These are phyloP conservation scores for Mycena leptocephala DNA, from an alignment of 768 basidiomycete species.

Conservation along the genomic window DNA sequence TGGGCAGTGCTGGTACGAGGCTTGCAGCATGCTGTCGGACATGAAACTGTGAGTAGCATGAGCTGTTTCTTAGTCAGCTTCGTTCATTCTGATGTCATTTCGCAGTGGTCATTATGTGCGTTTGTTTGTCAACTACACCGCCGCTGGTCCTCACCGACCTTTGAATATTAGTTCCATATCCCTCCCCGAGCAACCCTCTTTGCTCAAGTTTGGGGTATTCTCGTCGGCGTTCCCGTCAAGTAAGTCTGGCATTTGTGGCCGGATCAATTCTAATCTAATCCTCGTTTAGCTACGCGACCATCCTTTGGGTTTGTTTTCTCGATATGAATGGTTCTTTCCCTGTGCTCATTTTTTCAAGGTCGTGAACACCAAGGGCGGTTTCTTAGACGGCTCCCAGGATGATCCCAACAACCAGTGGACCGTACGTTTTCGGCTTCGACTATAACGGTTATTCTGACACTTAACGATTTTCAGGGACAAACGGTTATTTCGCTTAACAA, in stretches of 20 bases:
- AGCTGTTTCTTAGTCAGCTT: not conserved
- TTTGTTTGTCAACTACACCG: too few relatives aligned
- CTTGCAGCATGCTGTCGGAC: slow-evolving; percentile 43
- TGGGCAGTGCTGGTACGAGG: slow-evolving; percentile 47
- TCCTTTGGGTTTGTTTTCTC: slow-evolving; percentile 18
- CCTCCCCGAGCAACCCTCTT: slow-evolving; percentile 41
- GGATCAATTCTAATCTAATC: not conserved
- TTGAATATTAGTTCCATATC: slow-evolving; percentile 38
- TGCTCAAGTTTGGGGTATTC: slow-evolving; percentile 44
- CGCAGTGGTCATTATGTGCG: slow-evolving; percentile 43
- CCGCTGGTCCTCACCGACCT: not conserved
- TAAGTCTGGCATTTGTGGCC: not conserved
- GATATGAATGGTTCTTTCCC: not conserved
- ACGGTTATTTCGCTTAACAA: slow-evolving; percentile 44
- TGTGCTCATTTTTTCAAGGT: slow-evolving; percentile 24
- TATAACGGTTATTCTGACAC: not conserved
- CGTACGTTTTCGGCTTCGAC: slow-evolving; percentile 14
- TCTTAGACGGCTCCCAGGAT: slow-evolving; percentile 32
- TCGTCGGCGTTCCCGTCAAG: slow-evolving; percentile 45
- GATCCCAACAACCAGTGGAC: slow-evolving; percentile 47
- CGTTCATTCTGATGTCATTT: not conserved
- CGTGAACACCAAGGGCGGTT: slow-evolving; percentile 41
- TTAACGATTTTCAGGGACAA: slow-evolving; percentile 33
- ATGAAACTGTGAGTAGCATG: slow-evolving; percentile 42
- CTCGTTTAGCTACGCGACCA: slow-evolving; percentile 39